Percentiles rank a stretch among this genome's conserved stretches.
Evolutionary conservation across 2,329 filamentous ascomycete species (phyloP).

Genomic region (Fusarium sp.): DNA sequence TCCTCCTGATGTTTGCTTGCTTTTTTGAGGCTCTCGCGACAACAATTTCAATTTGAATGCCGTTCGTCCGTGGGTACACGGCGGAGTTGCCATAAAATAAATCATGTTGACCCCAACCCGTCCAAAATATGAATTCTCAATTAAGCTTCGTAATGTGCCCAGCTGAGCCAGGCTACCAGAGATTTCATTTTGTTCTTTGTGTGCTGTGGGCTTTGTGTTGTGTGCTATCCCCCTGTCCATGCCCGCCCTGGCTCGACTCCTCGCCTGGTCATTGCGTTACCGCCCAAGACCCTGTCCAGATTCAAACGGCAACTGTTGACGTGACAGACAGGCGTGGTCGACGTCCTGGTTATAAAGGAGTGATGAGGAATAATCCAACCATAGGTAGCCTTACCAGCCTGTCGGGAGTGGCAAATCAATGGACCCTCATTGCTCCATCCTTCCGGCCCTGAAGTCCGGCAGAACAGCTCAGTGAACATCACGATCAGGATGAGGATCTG

Average conservation of each 20-base stretch:
- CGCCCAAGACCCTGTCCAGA: slow-evolving; percentile 13
- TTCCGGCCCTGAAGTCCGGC: slow-evolving; percentile 27
- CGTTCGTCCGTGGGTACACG: not conserved
- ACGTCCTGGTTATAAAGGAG: slow-evolving; percentile 3
- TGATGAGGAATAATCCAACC: slow-evolving; percentile 22
- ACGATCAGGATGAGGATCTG: slow-evolving; percentile 9
- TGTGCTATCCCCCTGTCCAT: slow-evolving; percentile 8
- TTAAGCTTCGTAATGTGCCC: not conserved
- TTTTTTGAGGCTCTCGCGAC: slow-evolving; percentile 32
- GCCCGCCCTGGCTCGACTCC: slow-evolving; percentile 4
- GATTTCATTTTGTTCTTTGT: slow-evolving; percentile 1
- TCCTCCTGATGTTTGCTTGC: slow-evolving; percentile 2
- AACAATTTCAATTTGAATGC: not conserved
- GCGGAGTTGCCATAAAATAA: not conserved
- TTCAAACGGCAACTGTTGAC: slow-evolving; percentile 12
- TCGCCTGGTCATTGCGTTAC: slow-evolving; percentile 15
- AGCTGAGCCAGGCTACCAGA: not conserved
- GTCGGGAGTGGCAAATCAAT: slow-evolving; percentile 42
- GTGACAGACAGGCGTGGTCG: slow-evolving; percentile 11
- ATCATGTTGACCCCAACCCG: slow-evolving; percentile 1
- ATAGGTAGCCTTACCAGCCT: slow-evolving; percentile 43
- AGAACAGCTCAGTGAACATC: slow-evolving; percentile 3
- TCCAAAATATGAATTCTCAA: not conserved
- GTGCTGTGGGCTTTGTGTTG: not conserved
- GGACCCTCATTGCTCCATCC: slow-evolving; percentile 10